Base-by-base conservation (phyloP, 176 grass and related monocot species). In the Canna indica region DNA sequence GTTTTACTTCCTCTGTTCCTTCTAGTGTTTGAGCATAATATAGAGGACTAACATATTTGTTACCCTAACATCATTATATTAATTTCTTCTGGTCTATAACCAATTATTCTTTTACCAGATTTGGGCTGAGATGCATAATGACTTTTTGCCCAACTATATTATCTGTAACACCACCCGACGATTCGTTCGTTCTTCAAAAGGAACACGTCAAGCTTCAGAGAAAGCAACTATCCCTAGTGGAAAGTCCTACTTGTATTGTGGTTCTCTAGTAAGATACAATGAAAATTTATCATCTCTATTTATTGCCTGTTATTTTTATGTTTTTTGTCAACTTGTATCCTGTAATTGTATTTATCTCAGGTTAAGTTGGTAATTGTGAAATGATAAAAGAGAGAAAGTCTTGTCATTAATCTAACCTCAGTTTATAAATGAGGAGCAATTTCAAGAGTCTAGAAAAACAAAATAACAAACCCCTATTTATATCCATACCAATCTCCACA, bases 91-190 rank as follows among this genome's bases (percentile, higher is more conserved):
- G 41, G 3, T 44, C 1, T 44, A 44, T 44, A 44, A 44, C 6
- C 7, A 36, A 12, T 38, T 66, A 1, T 22, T n/a, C 0, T 38
- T 35, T 44, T 59, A 76, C 16, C 60, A 96, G 93, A 96, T 96
- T 82, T 96, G 93, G 83, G 88, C 75, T 79, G 93, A 88, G 81
- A 96, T 96, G 88, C 88, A 91, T 73, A 90, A 79, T 81, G 93
- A 96, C 82, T 96, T 96, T 80, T 87, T 96, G 67, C 88, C 93
- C 24, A 96, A 91, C 85, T 96, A 91, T 69, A 84, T 96, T 71
- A 69, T 96, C 33, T 96, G 93, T 78, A 96, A 96, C 82, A 96
- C 93, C 54, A 96, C 93, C 74, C 88, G 91, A 79, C 81, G 93
- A 10, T 96, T 96, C 86, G 84, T 96, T 75, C 77, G 93, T 63